phyloP scores from a whole-genome alignment of 2,329 filamentous ascomycete genomes.

The Nectriaceae sp. region DNA sequence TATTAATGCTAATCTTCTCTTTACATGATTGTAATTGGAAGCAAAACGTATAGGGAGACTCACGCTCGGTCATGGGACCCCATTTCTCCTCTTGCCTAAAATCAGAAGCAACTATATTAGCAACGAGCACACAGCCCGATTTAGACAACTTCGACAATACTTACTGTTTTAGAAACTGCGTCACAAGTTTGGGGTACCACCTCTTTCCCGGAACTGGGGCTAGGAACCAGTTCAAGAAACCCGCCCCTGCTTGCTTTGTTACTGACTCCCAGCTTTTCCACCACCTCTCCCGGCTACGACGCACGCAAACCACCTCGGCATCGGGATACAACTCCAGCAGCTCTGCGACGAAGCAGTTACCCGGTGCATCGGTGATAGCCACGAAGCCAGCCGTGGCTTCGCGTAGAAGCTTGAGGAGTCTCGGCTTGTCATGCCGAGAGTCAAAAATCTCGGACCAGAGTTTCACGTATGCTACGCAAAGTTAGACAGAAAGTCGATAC shows the following conservation, averaged over 20 bases:
- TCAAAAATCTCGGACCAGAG: constrained; percentile 29
- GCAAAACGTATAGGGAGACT: constrained; percentile 2
- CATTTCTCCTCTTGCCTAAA: constrained; percentile 6
- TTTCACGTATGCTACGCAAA: constrained; percentile 20
- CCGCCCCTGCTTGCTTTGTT: constrained; percentile 8
- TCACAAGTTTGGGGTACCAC: constrained; percentile 11
- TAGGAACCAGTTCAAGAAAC: constrained; percentile 8
- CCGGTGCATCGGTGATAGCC: constrained; percentile 48
- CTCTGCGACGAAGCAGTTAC: constrained; percentile 44
- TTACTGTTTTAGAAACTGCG: constrained; percentile 8
- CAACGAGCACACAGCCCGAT: not conserved
- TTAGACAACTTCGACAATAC: not conserved
- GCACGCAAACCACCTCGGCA: constrained; percentile 47
- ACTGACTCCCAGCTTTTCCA: constrained; percentile 32
- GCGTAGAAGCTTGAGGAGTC: constrained; percentile 34
- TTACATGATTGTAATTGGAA: not conserved
- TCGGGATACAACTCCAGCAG: constrained; percentile 50
- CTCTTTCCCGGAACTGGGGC: constrained; percentile 13
- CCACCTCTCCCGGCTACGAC: constrained; percentile 39
- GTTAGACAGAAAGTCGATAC: not conserved
- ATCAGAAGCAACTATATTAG: not conserved
- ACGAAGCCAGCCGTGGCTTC: constrained; percentile 44
- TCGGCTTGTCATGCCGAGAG: constrained; percentile 24
- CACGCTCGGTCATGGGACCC: constrained; percentile 4
- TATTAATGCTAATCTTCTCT: constrained; percentile 1